Evolutionary conservation across 2,329 filamentous ascomycete genomes (phyloP), one percentile per base, ranked within the genome.

Genomic region (Rhynchosporium graminicola): DNA sequence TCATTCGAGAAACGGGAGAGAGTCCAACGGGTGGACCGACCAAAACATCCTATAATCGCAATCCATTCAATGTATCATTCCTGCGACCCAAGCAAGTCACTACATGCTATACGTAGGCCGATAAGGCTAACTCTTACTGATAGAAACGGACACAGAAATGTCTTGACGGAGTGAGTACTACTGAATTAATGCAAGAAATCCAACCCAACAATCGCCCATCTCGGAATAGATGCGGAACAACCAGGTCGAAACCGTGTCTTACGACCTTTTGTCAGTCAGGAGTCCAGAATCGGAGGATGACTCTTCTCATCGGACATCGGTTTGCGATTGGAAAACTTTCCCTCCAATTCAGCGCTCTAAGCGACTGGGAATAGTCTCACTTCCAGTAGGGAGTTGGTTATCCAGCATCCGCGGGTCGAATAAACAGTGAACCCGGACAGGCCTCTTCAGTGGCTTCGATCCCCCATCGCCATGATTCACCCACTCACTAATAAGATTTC

Each of bases 291-390:
- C 2, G 36, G 47, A 51, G 31, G 36, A 15, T 54, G 33, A 54
- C 50, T 54, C 50, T 40, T 40, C 33, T 54, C 36, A 40, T 54
- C 50, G 33, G 50, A 54, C 50, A 28, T 54, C 36, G 15, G 50
- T 40, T 54, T 54, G 40, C 50, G n/a, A 54, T 40, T 54, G 50
- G 50, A 33, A 54, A 36, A 26, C 38, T 33, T 28, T 15, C 31
- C 50, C 48, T 38, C 31, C n/a, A 40, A n/a, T 54, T 20, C 33
- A n/a, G 50, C 50, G 50, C 50, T 54, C n/a, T 10, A 42, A 40
- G 50, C 33, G 50, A 54, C 33, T 54, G 50, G n/a, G 50, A 40
- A 54, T 54, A 54, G 50, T 54, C 50, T 54, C 50, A 54, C 50
- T 54, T 42, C 50, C 50, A 54, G 50, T 54, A 54, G 50, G 50